phyloP scores from a whole-genome alignment of 1,284 basidiomycete species.

The Thelephora terrestris region DNA sequence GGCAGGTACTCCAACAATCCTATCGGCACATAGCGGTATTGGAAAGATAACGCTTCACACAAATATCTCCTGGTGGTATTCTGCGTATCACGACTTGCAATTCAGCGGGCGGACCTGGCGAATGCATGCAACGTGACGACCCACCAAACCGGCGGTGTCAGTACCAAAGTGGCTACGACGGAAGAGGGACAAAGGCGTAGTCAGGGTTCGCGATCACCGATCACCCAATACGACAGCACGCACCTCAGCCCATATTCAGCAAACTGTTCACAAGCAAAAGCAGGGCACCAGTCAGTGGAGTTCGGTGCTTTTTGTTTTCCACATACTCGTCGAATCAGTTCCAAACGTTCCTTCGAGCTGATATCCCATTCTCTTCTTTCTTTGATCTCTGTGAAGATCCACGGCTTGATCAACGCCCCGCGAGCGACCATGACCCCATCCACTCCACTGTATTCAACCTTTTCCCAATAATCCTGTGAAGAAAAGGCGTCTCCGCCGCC shows the following conservation, averaged over 20 bases:
- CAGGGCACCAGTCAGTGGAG: neutral
- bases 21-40: constrained; percentile 90
- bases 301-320: neutral
- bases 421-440: constrained; percentile 95
- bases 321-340: constrained; percentile 70
- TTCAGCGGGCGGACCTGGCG: neutral
- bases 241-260: constrained; percentile 72
- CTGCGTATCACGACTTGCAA: neutral
- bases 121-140: neutral
- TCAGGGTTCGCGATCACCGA: neutral
- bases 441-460: constrained; percentile 69
- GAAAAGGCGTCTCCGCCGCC: constrained; percentile 95
- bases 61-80: constrained; percentile 92
- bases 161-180: constrained; percentile 69
- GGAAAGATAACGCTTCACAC: constrained; percentile 92
- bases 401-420: constrained; percentile 93
- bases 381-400: constrained; percentile 95
- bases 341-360: constrained; percentile 81
- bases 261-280: constrained; percentile 34
- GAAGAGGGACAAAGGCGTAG: neutral
- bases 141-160: constrained; percentile 74
- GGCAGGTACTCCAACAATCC: constrained; percentile 87
- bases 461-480: constrained; percentile 74
- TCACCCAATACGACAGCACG: constrained; percentile 13
- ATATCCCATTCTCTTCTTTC: constrained; percentile 94